Conservation (phyloP, 2,329 filamentous ascomycete genomes). For the Penicillium sp. region DNA sequence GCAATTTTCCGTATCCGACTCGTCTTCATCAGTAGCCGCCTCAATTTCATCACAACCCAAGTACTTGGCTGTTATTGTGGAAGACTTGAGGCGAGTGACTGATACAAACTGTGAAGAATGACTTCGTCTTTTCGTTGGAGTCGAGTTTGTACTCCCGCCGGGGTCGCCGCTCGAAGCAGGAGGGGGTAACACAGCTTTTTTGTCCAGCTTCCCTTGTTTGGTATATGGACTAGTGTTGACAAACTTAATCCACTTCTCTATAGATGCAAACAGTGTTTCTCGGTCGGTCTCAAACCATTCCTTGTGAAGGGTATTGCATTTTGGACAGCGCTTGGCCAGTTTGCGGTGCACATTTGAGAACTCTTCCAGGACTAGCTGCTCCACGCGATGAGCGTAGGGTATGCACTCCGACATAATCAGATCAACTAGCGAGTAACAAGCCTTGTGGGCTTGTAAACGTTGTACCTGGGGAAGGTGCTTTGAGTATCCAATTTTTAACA, state of each 20-base stretch:
- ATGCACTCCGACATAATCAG: not conserved
- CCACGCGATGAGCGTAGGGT: not conserved
- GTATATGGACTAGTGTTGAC: not conserved
- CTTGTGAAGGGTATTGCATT: not conserved
- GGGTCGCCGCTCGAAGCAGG: not conserved
- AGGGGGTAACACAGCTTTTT: not conserved
- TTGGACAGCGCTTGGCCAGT: not conserved
- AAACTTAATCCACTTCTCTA: conserved; percentile 1
- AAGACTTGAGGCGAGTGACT: not conserved
- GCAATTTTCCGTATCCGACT: not conserved
- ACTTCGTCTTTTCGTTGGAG: not conserved
- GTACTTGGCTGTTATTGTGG: not conserved
- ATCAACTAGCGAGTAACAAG: not conserved
- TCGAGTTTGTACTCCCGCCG: not conserved
- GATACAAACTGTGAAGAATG: not conserved
- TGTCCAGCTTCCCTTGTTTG: not conserved
- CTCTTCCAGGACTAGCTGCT: conserved; percentile 1
- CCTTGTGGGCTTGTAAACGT: not conserved
- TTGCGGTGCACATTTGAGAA: not conserved
- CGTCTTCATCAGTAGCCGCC: not conserved
- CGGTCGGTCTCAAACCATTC: not conserved
- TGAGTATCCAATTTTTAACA: conserved; percentile 1
- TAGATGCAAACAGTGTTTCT: not conserved
- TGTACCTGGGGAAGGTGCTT: not conserved
- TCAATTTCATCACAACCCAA: not conserved